Evolutionary conservation across 371 early-diverging fungal species (phyloP), one percentile per base, ranked within the genome.

Genomic region (Circinella umbellata): DNA sequence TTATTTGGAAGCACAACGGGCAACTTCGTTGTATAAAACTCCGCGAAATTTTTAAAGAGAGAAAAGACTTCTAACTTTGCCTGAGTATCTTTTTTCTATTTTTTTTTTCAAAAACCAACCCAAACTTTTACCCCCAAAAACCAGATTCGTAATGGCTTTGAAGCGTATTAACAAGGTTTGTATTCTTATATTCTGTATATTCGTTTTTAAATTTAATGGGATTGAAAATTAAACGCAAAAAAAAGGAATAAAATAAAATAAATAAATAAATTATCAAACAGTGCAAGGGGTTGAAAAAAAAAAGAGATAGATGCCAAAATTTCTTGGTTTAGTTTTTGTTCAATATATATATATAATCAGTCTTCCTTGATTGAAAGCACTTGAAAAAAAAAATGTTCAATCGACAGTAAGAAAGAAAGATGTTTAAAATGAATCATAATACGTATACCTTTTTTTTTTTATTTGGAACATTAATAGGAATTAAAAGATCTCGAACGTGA

Each of bases 401-500:
- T 27, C 27, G 2, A 27, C 27, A 27, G 2, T 27, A 15, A 51
- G 8, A 51, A 7, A 51, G 15, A 13, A 15, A 13, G 51, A 13
- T 8, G 8, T 51, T 6, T 5, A 51, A n/a, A 51, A 51, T 13
- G 4, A 15, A 51, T 27, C 2, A 27, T 27, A 27, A 27, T 27
- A 27, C 27, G 2, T 27, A 27, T 27, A 27, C 27, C 27, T 2
- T 27, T 27, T 27, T 27, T 27, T 27, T 27, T 27, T 27, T 27
- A 27, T 27, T 27, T 27, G 27, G 27, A 27, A 27, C 27, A 36
- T 47, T 27, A 59, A 59, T 81, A 97, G 96, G 98, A 98, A 90
- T 85, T 97, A 79, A 88, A 88, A 87, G 98, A 97, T 84, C 92
- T 98, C 80, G 93, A 91, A 70, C 90, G 94, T 77, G 98, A 97